These are phyloP conservation scores for Symbiotaphrina buchneri DNA, from an alignment of 495 filamentous ascomycete species.

Conservation along the genomic window DNA sequence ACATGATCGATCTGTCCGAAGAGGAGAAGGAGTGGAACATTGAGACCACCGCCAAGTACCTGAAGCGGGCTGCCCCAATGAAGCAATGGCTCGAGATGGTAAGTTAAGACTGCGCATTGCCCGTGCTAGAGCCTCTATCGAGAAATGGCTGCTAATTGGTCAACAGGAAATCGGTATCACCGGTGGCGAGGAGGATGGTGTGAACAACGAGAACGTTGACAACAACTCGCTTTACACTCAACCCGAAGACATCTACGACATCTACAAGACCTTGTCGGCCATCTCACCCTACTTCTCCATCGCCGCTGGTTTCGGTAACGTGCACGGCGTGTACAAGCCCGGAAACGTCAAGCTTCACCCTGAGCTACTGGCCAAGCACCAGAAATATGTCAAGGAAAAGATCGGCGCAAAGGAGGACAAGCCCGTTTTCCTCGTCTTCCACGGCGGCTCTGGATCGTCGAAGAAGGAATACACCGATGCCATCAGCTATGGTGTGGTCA, in stretches of 20 bases:
- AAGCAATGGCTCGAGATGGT: constrained; percentile 99
- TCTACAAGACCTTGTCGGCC: constrained; percentile 57
- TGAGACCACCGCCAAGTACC: constrained; percentile 66
- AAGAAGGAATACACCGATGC: constrained; percentile 77
- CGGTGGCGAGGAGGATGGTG: constrained; percentile 89
- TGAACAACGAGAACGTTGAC: constrained; percentile 73
- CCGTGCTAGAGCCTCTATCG: neutral
- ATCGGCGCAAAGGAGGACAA: constrained; percentile 42
- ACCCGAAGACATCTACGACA: constrained; percentile 80
- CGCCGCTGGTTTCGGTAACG: constrained; percentile 95
- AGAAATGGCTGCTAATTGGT: neutral
- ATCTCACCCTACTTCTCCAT: constrained; percentile 93
- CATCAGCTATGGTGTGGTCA: constrained; percentile 85
- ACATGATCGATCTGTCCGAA: constrained; percentile 96
- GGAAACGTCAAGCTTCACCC: constrained; percentile 94
- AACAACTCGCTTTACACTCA: constrained; percentile 96
- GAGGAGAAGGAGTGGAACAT: constrained; percentile 82
- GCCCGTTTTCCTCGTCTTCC: constrained; percentile 98
- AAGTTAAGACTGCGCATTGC: constrained; percentile 8
- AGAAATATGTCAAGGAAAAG: constrained; percentile 68
- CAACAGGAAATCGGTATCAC: constrained; percentile 69
- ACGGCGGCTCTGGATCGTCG: constrained; percentile 79
- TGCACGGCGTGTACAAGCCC: constrained; percentile 98
- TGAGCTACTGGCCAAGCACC: constrained; percentile 85
- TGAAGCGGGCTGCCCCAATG: constrained; percentile 79